Evolutionary conservation across 345 rosid species (phyloP).

Genomic region (Ceriops tagal): DNA sequence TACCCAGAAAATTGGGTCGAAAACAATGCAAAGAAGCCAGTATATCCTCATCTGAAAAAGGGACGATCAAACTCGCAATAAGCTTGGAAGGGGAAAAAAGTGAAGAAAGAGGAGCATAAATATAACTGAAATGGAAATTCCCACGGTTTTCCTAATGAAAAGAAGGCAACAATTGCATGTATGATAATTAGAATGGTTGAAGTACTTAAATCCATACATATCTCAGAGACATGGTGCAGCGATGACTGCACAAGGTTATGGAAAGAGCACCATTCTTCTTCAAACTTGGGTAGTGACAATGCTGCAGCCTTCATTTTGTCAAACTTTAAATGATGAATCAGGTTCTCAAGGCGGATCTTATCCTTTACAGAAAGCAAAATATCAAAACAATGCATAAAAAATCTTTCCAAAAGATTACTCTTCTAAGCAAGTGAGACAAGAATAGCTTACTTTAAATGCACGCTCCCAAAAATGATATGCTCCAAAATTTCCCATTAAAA

Average conservation of each 20-base stretch:
- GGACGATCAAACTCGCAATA: conserved; percentile 13
- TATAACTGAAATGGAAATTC: not conserved
- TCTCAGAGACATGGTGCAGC: conserved; percentile 62
- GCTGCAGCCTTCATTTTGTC: conserved; percentile 38
- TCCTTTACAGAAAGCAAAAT: conserved; percentile 48
- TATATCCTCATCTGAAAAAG: conserved; percentile 71
- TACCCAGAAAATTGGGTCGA: conserved; percentile 63
- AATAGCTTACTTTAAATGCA: conserved; percentile 56
- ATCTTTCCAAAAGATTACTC: not conserved
- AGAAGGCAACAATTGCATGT: not conserved
- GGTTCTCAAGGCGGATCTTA: conserved; percentile 61
- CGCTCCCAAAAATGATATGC: conserved; percentile 91
- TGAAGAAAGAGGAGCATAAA: conserved; percentile 1
- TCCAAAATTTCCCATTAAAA: conserved; percentile 62
- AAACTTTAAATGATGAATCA: conserved; percentile 41
- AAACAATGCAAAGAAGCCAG: conserved; percentile 59
- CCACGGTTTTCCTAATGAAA: not conserved
- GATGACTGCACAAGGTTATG: conserved; percentile 76
- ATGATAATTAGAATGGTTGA: not conserved
- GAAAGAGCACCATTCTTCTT: conserved; percentile 86
- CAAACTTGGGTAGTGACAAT: conserved; percentile 44
- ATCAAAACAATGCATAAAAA: conserved; percentile 18
- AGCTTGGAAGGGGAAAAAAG: not conserved
- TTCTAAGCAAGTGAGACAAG: conserved; percentile 13
- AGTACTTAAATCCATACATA: conserved; percentile 48